Evolutionary conservation across 306 rosid species (phyloP).

Genomic region (Mimosa bimucronata): DNA sequence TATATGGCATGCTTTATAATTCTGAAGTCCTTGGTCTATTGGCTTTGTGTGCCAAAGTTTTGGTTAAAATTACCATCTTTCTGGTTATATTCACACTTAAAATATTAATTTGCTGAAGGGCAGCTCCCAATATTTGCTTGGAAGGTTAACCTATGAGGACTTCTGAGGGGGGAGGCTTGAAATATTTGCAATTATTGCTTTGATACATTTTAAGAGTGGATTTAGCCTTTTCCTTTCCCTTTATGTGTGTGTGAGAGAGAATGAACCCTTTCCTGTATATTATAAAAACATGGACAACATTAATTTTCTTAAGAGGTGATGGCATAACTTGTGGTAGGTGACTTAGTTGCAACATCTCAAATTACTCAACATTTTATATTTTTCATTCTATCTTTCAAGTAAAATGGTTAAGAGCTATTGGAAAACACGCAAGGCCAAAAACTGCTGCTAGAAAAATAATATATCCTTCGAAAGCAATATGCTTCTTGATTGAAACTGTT

Average conservation of each 20-base stretch:
- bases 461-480: neutral
- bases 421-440: neutral
- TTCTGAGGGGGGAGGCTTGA: neutral
- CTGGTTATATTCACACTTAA: neutral
- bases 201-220: neutral
- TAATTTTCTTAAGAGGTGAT: neutral
- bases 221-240: neutral
- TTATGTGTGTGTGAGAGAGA: neutral
- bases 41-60: conserved; percentile 2
- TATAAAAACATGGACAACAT: neutral
- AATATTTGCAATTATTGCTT: neutral
- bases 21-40: conserved; percentile 15
- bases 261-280: neutral
- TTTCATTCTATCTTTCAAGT: neutral
- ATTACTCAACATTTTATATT: neutral
- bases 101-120: conserved; percentile 23
- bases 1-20: conserved; percentile 18
- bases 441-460: neutral
- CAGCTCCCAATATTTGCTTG: conserved; percentile 1
- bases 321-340: neutral
- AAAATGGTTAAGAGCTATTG: neutral
- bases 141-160: neutral
- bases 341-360: neutral
- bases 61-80: conserved; percentile 5
- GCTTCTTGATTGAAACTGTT: neutral